Conservation (phyloP, 1,284 basidiomycete species). For the Boletus mariae region DNA sequence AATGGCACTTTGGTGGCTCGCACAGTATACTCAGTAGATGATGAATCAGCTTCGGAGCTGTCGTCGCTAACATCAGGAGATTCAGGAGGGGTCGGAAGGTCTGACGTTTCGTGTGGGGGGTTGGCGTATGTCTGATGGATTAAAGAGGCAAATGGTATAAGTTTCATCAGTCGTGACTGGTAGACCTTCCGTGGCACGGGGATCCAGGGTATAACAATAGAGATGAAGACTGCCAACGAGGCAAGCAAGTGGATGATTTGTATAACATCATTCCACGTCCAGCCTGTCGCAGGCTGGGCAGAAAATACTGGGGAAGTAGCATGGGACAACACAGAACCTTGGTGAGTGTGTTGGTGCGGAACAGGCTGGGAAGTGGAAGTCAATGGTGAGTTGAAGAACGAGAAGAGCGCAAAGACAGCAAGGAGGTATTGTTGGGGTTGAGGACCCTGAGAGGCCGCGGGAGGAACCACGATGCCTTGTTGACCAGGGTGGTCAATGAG, state of each 20-base stretch:
- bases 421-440: slow-evolving; percentile 62
- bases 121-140: slow-evolving; percentile 6
- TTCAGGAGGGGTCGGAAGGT: slow-evolving; percentile 23
- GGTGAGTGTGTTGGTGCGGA: slow-evolving; percentile 34
- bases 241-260: slow-evolving; percentile 61
- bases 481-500: slow-evolving; percentile 13
- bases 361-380: slow-evolving; percentile 38
- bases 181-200: slow-evolving; percentile 28
- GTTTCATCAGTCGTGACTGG: slow-evolving; percentile 17
- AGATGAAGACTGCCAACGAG: slow-evolving; percentile 56
- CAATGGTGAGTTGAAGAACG: slow-evolving; percentile 70
- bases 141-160: slow-evolving; percentile 25
- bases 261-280: slow-evolving; percentile 48
- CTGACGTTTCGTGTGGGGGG: slow-evolving; percentile 7
- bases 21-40: slow-evolving; percentile 31
- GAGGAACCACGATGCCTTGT: slow-evolving; percentile 11
- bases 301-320: slow-evolving; percentile 8
- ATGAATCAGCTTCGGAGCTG: slow-evolving; percentile 29
- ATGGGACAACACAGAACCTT: slow-evolving; percentile 39
- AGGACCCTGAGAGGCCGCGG: slow-evolving; percentile 12
- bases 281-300: slow-evolving; percentile 22
- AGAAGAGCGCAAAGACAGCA: slow-evolving; percentile 73
- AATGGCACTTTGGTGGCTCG: slow-evolving; percentile 18
- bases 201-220: slow-evolving; percentile 53
- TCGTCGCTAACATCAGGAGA: slow-evolving; percentile 25